These are phyloP conservation scores for Rhododendron williamsianum DNA, from an alignment of 148 eudicot species.

Conservation along the genomic window DNA sequence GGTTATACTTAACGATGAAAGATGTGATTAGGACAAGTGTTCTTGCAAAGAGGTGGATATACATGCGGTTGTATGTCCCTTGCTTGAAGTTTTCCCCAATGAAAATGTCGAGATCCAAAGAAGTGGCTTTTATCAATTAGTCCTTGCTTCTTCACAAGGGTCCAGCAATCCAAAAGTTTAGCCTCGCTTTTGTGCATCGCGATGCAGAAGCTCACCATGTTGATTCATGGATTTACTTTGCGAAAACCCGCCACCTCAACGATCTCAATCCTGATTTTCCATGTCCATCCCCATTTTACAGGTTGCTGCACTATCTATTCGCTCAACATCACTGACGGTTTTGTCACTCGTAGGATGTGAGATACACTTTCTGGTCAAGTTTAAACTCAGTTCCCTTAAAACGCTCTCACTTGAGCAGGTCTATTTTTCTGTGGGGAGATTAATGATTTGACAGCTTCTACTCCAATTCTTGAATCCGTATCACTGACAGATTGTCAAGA, in stretches of 20 bases:
- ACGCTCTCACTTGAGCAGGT: not conserved
- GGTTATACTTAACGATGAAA: not conserved
- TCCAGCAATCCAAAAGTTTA: not conserved
- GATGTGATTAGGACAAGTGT: conserved; percentile 8
- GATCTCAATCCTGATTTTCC: conserved; percentile 1
- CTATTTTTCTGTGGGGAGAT: not conserved
- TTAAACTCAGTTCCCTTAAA: not conserved
- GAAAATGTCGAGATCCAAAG: not conserved
- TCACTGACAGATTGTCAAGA: not conserved
- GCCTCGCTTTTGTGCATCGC: not conserved
- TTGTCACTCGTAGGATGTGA: not conserved
- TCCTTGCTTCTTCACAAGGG: not conserved
- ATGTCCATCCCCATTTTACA: too few relatives aligned
- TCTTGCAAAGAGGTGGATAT: not conserved
- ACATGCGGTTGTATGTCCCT: conserved; percentile 2
- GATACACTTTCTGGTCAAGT: not conserved
- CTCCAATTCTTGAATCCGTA: conserved; percentile 5
- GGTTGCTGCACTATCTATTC: too few relatives aligned
- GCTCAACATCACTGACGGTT: not conserved
- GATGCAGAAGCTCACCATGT: not conserved
- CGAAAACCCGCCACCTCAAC: not conserved
- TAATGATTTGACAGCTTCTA: not conserved
- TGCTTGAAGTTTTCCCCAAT: not conserved
- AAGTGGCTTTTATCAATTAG: not conserved
- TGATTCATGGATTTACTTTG: conserved; percentile 11